A percentile compares a stretch with the other conserved stretches of the same genome.
These are phyloP conservation scores for Tephrocybe sp. DNA, from an alignment of 768 basidiomycete species.

Conservation along the genomic window DNA sequence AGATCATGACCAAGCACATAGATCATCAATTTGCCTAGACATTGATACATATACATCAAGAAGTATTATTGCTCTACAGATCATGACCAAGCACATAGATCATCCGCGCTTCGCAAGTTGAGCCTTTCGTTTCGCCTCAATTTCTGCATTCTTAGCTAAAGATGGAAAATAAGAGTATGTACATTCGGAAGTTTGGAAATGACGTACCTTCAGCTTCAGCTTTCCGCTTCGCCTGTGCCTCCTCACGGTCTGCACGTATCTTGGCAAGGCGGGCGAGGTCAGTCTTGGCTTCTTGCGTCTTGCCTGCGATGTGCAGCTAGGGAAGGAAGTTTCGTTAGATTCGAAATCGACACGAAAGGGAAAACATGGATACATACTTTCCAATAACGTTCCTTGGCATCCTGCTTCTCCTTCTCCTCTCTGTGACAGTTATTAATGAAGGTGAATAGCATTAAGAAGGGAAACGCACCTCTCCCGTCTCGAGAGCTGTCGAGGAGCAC, in stretches of 20 bases:
- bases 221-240: constrained; percentile 82
- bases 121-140: constrained; percentile 59
- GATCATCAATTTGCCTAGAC: too few relatives aligned
- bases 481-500: constrained; percentile 57
- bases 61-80: neutral
- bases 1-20: neutral
- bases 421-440: constrained; percentile 35
- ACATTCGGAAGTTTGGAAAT: neutral
- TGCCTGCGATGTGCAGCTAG: constrained; percentile 74
- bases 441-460: neutral
- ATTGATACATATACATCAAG: constrained; percentile 5
- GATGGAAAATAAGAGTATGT: neutral
- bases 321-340: neutral
- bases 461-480: constrained; percentile 61
- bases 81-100: neutral
- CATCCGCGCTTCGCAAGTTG: constrained; percentile 24
- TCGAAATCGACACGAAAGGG: neutral
- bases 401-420: constrained; percentile 90
- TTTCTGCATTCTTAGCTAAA: constrained; percentile 64
- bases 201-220: constrained; percentile 82
- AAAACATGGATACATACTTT: constrained; percentile 53
- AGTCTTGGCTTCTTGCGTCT: constrained; percentile 88
- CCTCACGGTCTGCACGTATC: constrained; percentile 87
- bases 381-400: constrained; percentile 85
- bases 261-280: constrained; percentile 85